Evolutionary conservation across 768 basidiomycete genomes (phyloP).

Genomic region (Pulveroboletus ravenelii): DNA sequence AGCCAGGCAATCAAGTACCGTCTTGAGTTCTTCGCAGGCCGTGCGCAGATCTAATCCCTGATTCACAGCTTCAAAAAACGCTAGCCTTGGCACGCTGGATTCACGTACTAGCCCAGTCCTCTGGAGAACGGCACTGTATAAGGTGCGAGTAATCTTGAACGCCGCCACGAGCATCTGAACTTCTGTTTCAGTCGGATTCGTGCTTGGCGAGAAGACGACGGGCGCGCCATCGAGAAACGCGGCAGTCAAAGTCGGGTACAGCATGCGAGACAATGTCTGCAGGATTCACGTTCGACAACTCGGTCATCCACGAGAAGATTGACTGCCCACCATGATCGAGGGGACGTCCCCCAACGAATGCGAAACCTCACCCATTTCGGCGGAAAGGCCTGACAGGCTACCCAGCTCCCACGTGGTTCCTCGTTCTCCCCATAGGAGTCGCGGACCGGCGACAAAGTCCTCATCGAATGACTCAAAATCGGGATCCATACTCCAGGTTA

Average conservation of each 20-base stretch:
- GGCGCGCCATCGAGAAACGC: conserved; percentile 88
- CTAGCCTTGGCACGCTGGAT: background rate
- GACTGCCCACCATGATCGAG: conserved; percentile 24
- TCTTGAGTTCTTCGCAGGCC: conserved; percentile 46
- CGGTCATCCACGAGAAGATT: conserved; percentile 14
- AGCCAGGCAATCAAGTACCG: conserved; percentile 67
- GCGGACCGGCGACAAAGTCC: conserved; percentile 28
- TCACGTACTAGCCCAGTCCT: conserved; percentile 34
- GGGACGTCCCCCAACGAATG: conserved; percentile 13
- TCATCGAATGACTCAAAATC: conserved; percentile 24
- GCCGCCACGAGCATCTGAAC: conserved; percentile 55
- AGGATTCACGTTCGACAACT: conserved; percentile 9
- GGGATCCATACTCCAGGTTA: conserved; percentile 25
- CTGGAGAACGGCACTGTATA: conserved; percentile 58
- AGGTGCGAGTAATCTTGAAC: conserved; percentile 48
- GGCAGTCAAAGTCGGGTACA: conserved; percentile 77
- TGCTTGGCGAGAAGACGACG: conserved; percentile 66
- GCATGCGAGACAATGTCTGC: conserved; percentile 63
- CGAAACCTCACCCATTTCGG: conserved; percentile 13
- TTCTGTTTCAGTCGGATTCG: conserved; percentile 55
- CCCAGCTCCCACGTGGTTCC: conserved; percentile 31
- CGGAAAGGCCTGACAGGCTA: conserved; percentile 27
- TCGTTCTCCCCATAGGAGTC: conserved; percentile 10
- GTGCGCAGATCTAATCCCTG: conserved; percentile 20
- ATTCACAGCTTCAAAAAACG: conserved; percentile 13